Percentiles rank a stretch among this genome's conserved stretches.
phyloP scores from a whole-genome alignment of 2,329 filamentous ascomycete genomes.

The Cryphonectria japonica region DNA sequence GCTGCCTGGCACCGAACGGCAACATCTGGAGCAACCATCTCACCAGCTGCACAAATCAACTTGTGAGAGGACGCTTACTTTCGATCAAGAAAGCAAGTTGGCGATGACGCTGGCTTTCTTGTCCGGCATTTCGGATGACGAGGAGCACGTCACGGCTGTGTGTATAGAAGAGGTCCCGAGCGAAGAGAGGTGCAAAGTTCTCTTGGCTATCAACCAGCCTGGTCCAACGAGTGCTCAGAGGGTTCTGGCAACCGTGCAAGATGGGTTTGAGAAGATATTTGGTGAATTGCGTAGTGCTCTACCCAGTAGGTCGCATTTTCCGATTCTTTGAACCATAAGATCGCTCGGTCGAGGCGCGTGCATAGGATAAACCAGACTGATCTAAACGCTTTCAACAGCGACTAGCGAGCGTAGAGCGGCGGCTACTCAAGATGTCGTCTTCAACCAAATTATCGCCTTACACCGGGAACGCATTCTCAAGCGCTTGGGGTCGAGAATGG shows the following conservation, averaged over 20 bases:
- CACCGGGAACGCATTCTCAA: slow-evolving; percentile 12
- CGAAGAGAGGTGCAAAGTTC: slow-evolving; percentile 3
- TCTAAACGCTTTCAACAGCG: slow-evolving; percentile 2
- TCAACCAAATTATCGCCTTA: slow-evolving; percentile 21
- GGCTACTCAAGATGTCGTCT: not conserved
- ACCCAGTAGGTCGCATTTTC: not conserved
- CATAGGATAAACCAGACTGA: not conserved
- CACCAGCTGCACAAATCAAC: not conserved
- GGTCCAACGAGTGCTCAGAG: not conserved
- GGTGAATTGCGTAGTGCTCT: not conserved
- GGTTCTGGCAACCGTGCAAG: slow-evolving; percentile 5
- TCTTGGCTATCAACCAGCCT: slow-evolving; percentile 21
- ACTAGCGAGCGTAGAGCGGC: not conserved
- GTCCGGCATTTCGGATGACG: slow-evolving; percentile 8
- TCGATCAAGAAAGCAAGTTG: slow-evolving; percentile 18
- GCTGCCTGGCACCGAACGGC: not conserved
- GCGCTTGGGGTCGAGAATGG: slow-evolving; percentile 11
- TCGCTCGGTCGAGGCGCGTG: not conserved
- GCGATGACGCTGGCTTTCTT: slow-evolving; percentile 20
- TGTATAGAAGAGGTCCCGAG: slow-evolving; percentile 16
- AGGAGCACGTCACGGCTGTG: slow-evolving; percentile 19
- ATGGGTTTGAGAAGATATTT: slow-evolving; percentile 18
- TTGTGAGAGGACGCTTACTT: not conserved
- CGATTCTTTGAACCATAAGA: not conserved
- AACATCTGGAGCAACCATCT: not conserved